phyloP scores from a whole-genome alignment of 495 filamentous ascomycete genomes.

The Talaromyces liani region DNA sequence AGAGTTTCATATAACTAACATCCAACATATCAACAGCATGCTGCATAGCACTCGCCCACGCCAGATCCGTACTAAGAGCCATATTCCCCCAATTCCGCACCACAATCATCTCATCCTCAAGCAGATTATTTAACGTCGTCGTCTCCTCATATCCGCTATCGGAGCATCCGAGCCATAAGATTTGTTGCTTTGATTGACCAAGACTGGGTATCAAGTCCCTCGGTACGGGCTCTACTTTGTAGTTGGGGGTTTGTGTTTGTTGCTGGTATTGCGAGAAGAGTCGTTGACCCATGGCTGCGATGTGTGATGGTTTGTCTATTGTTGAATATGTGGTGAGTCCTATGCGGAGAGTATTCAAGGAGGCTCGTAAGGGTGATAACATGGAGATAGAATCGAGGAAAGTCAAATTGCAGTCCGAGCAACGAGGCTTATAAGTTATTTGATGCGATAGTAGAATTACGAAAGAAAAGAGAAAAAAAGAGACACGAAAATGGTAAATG shows the following conservation, averaged over 20 bases:
- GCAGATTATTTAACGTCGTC: conserved; percentile 21
- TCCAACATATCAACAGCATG: conserved; percentile 27
- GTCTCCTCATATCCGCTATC: conserved; percentile 31
- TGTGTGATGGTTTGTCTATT: neutral
- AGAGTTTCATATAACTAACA: too few species aligned
- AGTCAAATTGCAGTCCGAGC: neutral
- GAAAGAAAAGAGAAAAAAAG: neutral
- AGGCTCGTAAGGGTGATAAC: neutral
- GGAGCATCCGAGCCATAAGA: conserved; percentile 39
- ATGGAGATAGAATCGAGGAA: neutral
- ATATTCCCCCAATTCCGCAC: conserved; percentile 34
- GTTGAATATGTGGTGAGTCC: neutral
- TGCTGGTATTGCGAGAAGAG: neutral
- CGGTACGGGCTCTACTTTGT: neutral
- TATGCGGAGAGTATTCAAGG: neutral
- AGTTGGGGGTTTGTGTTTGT: neutral
- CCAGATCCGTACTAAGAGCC: conserved; percentile 27
- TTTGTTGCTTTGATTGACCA: conserved; percentile 19
- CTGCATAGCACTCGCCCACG: conserved; percentile 23
- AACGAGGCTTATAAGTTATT: neutral
- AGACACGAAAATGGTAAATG: neutral
- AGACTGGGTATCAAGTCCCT: conserved; percentile 25
- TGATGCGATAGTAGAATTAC: neutral
- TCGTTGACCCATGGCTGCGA: neutral
- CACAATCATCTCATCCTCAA: conserved; percentile 30